Percentiles rank a stretch among this genome's conserved stretches.
These are phyloP conservation scores for Coemansia javaensis DNA, from an alignment of 192 early-diverging fungal genomes.

Conservation along the genomic window DNA sequence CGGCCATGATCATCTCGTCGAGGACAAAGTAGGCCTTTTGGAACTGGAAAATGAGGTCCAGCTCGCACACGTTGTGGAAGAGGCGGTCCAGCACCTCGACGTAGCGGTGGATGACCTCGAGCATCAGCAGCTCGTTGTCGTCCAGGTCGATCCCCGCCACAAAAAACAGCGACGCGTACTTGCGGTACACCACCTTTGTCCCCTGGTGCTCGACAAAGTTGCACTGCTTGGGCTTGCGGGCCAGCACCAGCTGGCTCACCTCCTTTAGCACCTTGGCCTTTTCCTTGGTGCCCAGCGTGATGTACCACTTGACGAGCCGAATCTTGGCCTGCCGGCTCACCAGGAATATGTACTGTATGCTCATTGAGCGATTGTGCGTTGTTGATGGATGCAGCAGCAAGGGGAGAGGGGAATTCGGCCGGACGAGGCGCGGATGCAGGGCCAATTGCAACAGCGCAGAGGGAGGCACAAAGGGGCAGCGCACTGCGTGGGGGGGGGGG, in stretches of 20 bases:
- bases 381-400: neutral
- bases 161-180: constrained; percentile 95
- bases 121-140: constrained; percentile 90
- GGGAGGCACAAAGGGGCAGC: neutral
- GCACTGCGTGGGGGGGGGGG: neutral
- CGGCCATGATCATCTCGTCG: constrained; percentile 84
- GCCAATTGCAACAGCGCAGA: no score
- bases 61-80: constrained; percentile 93
- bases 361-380: constrained; percentile 12
- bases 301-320: constrained; percentile 79
- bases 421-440: no score
- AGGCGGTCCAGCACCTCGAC: constrained; percentile 96
- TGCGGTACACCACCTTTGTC: constrained; percentile 75
- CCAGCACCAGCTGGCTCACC: constrained; percentile 81
- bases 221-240: constrained; percentile 90
- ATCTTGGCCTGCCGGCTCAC: constrained; percentile 81
- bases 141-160: constrained; percentile 87
- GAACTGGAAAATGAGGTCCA: constrained; percentile 98
- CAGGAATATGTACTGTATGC: constrained; percentile 66
- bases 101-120: constrained; percentile 97
- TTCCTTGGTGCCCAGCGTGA: constrained; percentile 76
- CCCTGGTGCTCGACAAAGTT: constrained; percentile 97
- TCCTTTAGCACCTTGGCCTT: constrained; percentile 94
- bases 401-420: no score
- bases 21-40: constrained; percentile 85